Percentiles rank a stretch among this genome's conserved stretches.
phyloP scores from a whole-genome alignment of 2,329 filamentous ascomycete genomes.

The Xylariaceae sp. region DNA sequence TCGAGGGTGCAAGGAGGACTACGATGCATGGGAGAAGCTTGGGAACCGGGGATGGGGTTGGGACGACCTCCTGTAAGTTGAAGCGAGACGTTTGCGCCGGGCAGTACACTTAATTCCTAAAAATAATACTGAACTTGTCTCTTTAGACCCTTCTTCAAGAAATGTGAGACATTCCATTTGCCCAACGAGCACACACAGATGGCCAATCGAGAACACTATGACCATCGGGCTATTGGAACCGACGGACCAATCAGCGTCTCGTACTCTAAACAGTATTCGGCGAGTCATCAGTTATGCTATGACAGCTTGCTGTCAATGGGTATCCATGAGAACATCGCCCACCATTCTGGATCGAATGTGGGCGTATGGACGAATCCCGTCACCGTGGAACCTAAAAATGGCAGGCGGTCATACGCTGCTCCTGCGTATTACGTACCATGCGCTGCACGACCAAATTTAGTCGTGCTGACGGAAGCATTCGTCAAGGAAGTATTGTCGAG shows the following conservation, averaged over 20 bases:
- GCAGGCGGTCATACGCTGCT: conserved; percentile 49
- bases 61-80: conserved; percentile 48
- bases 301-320: conserved; percentile 45
- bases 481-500: conserved; percentile 54
- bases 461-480: conserved; percentile 53
- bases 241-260: conserved; percentile 56
- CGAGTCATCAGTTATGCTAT: conserved; percentile 54
- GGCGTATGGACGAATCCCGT: conserved; percentile 47
- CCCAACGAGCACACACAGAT: conserved; percentile 43
- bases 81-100: background rate
- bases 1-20: conserved; percentile 53
- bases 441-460: conserved; percentile 49
- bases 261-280: conserved; percentile 48
- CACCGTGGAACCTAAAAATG: conserved; percentile 42
- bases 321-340: conserved; percentile 44
- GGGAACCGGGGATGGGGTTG: conserved; percentile 66
- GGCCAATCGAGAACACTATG: conserved; percentile 47
- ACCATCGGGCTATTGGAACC: conserved; percentile 49
- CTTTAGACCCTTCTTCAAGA: conserved; percentile 56
- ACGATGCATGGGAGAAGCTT: conserved; percentile 62
- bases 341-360: conserved; percentile 47
- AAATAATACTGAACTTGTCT: background rate
- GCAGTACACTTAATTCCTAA: background rate
- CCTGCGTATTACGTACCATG: conserved; percentile 48
- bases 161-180: conserved; percentile 54